Conservation (phyloP, 2,329 filamentous ascomycete genomes). For the Teratosphaeria destructans region DNA sequence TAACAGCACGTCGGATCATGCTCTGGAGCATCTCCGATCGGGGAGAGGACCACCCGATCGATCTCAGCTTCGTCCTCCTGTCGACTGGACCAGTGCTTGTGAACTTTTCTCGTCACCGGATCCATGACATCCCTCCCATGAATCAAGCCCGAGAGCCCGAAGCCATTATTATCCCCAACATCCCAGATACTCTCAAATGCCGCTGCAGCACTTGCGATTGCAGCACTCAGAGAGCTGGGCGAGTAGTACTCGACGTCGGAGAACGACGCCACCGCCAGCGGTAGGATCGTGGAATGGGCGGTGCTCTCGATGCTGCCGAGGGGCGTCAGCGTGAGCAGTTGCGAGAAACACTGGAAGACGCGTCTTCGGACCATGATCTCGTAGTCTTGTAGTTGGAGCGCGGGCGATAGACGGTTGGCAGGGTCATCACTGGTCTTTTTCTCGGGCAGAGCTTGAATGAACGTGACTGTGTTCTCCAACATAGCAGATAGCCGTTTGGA, state of each 20-base stretch:
- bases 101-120: conserved; percentile 57
- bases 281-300: conserved; percentile 82
- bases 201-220: conserved; percentile 81
- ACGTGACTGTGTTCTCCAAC: conserved; percentile 88
- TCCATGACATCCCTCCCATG: conserved; percentile 61
- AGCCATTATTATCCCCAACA: conserved; percentile 84
- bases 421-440: conserved; percentile 84
- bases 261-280: conserved; percentile 80
- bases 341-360: conserved; percentile 89
- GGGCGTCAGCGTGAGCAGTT: conserved; percentile 79
- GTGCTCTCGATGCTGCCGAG: conserved; percentile 75
- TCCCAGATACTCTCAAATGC: conserved; percentile 95
- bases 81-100: conserved; percentile 28
- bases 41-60: conserved; percentile 44
- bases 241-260: conserved; percentile 85
- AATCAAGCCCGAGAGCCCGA: conserved; percentile 81
- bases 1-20: conserved; percentile 83
- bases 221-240: conserved; percentile 73
- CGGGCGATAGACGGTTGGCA: conserved; percentile 69
- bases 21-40: conserved; percentile 73
- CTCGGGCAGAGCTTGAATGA: conserved; percentile 71
- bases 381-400: conserved; percentile 79
- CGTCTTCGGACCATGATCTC: conserved; percentile 87
- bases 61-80: conserved; percentile 55
- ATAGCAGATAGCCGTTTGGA: conserved; percentile 86